Percentiles rank a stretch among this genome's conserved stretches.
Conservation (phyloP, 805 yeast genomes). For the Lachancea meyersii region DNA sequence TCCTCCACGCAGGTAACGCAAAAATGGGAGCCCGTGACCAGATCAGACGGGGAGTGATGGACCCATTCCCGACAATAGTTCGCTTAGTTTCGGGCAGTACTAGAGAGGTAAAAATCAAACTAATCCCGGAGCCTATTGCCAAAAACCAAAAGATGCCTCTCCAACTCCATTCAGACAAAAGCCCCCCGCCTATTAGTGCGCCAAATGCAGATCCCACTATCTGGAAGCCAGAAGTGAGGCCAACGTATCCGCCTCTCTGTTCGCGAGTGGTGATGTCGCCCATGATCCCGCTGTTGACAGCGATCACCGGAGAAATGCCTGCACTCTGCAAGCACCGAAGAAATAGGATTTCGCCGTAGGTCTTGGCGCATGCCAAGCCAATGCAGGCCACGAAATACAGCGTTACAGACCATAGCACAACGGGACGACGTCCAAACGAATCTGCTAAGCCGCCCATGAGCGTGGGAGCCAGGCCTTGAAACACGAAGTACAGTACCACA, state of each 20-base stretch:
- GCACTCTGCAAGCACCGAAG: constrained; percentile 72
- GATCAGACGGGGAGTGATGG: constrained; percentile 43
- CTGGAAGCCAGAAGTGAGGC: constrained; percentile 57
- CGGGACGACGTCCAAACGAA: constrained; percentile 63
- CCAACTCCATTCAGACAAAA: constrained; percentile 53
- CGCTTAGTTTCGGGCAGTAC: constrained; percentile 73
- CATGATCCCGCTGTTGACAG: constrained; percentile 62
- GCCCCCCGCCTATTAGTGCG: constrained; percentile 54
- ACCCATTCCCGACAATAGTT: constrained; percentile 67
- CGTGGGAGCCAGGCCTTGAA: constrained; percentile 75
- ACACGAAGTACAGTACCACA: constrained; percentile 66
- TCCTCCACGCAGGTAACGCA: constrained; percentile 17
- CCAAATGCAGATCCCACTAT: constrained; percentile 74
- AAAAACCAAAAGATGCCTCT: constrained; percentile 73
- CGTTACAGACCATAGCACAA: constrained; percentile 47
- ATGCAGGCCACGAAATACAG: constrained; percentile 56
- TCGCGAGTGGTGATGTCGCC: constrained; percentile 65
- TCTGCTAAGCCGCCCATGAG: constrained; percentile 67
- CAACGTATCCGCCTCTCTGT: constrained; percentile 67
- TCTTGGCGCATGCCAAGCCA: constrained; percentile 55
- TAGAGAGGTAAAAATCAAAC: constrained; percentile 32
- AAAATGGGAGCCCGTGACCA: constrained; percentile 45
- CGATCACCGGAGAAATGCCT: constrained; percentile 69
- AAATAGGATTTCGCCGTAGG: constrained; percentile 56
- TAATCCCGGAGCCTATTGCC: constrained; percentile 53